Conservation (phyloP, 2,329 filamentous ascomycete genomes). For the Colletotrichum cordylinicola region DNA sequence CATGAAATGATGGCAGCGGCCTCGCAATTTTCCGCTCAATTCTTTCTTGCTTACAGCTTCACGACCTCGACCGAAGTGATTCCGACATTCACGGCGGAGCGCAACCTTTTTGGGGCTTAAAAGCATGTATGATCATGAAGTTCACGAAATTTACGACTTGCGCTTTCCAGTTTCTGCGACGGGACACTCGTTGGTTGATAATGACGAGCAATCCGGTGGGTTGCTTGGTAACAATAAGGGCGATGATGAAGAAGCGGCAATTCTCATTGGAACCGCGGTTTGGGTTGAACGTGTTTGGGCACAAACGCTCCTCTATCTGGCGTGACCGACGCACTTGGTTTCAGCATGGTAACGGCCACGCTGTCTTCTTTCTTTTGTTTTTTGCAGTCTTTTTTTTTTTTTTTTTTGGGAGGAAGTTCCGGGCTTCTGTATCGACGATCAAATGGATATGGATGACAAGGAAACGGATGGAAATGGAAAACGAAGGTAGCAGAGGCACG, state of each 20-base stretch:
- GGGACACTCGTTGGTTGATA: neutral
- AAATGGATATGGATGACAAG: neutral
- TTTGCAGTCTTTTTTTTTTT: neutral
- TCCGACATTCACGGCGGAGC: neutral
- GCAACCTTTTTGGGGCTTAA: neutral
- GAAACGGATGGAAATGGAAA: neutral
- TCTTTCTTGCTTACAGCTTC: neutral
- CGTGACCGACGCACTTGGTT: neutral
- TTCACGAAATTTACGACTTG: neutral
- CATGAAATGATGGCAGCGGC: conserved; percentile 35
- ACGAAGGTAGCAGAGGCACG: neutral
- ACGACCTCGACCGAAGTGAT: neutral
- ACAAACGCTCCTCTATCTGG: neutral
- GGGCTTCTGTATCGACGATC: neutral
- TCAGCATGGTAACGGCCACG: neutral
- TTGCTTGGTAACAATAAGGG: neutral
- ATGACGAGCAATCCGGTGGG: neutral
- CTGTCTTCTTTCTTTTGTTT: neutral
- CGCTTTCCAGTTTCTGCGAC: neutral
- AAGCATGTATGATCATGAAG: neutral
- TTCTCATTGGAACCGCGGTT: neutral
- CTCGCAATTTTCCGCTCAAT: neutral
- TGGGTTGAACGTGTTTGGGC: neutral
- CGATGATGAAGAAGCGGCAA: neutral
- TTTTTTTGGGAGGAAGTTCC: neutral